Evolutionary conservation across 805 yeast genomes (phyloP).

Genomic region (Metschnikowia orientalis): DNA sequence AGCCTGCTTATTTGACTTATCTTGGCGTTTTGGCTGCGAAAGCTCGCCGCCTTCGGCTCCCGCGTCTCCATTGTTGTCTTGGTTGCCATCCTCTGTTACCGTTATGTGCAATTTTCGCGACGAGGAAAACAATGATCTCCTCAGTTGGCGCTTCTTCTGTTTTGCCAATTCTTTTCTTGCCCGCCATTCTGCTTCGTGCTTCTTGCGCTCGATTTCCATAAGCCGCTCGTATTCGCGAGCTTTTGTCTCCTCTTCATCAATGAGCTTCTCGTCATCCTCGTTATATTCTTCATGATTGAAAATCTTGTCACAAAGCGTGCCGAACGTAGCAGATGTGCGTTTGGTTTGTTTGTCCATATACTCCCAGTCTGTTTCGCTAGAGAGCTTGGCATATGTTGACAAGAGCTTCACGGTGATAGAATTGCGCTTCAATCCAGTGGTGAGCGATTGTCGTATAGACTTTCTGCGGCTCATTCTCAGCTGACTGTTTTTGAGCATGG

Average conservation of each 20-base stretch:
- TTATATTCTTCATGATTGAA: constrained; percentile 60
- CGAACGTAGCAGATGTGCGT: constrained; percentile 75
- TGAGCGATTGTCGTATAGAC: constrained; percentile 37
- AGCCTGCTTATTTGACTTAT: constrained; percentile 24
- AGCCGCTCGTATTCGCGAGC: constrained; percentile 45
- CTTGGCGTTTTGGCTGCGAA: constrained; percentile 38
- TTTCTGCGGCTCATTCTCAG: constrained; percentile 32
- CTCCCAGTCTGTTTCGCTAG: constrained; percentile 63
- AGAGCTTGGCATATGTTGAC: constrained; percentile 67
- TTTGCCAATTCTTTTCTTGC: constrained; percentile 47
- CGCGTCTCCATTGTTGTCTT: constrained; percentile 1
- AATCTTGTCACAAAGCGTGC: constrained; percentile 69
- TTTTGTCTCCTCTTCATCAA: constrained; percentile 40
- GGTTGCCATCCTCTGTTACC: constrained; percentile 29
- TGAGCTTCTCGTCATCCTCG: constrained; percentile 46
- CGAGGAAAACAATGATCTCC: constrained; percentile 37
- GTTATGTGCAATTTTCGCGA: constrained; percentile 34
- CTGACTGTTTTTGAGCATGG: constrained; percentile 12
- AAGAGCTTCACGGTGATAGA: constrained; percentile 68
- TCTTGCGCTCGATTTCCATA: constrained; percentile 42
- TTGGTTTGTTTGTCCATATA: constrained; percentile 67
- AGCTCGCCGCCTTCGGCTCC: constrained; percentile 27
- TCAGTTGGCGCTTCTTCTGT: constrained; percentile 39
- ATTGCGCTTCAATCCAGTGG: constrained; percentile 53
- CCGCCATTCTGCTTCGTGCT: constrained; percentile 51